Evolutionary conservation across 345 rosid species (phyloP).

Genomic region (Eucalyptus caleyi): DNA sequence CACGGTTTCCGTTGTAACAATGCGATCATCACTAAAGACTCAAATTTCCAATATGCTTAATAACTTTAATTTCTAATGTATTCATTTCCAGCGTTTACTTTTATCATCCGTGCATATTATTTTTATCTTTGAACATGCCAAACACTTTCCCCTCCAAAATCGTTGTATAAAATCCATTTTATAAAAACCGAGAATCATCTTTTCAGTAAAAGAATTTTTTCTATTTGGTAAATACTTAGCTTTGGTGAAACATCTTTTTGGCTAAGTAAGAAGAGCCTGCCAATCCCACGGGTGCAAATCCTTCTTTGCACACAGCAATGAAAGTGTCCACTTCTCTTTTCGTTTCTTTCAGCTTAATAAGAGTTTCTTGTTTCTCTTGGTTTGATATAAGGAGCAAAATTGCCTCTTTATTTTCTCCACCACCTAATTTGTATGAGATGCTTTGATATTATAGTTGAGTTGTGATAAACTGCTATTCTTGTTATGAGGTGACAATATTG

Average conservation of each 20-base stretch:
- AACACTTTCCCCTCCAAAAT: neutral
- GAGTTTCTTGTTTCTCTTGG: no score
- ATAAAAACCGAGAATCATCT: neutral
- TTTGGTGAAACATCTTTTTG: neutral
- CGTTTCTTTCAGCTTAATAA: no score
- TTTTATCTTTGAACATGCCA: neutral
- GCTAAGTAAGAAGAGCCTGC: neutral
- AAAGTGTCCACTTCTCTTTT: no score
- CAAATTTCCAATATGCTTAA: neutral
- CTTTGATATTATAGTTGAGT: no score
- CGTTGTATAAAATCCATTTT: neutral
- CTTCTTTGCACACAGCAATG: neutral
- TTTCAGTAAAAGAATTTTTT: neutral
- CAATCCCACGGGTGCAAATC: neutral
- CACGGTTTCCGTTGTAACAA: neutral
- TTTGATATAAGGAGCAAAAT: no score
- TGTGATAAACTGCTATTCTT: no score
- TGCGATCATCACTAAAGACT: neutral
- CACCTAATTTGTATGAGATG: no score
- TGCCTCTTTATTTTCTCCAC: accelerated
- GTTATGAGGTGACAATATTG: no score
- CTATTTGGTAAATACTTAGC: neutral
- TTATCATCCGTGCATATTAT: neutral
- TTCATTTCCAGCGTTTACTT: no score
- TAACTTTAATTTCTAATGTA: neutral